Base-by-base conservation (phyloP, 2,329 filamentous ascomycete species). In the Ceratocystis harringtonii region DNA sequence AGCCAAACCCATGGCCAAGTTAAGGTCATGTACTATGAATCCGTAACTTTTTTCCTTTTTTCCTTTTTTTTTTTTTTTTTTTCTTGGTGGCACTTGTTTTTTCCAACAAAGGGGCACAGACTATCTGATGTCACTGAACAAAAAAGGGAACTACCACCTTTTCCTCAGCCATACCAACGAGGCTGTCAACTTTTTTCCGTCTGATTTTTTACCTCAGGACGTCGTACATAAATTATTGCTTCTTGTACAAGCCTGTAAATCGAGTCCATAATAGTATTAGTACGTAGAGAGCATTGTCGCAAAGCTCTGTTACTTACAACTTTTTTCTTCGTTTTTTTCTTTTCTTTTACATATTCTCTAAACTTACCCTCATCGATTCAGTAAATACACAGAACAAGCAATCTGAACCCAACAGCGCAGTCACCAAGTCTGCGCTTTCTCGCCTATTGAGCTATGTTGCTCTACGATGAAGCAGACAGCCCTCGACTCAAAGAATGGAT, bases 401-500 rank as follows among this genome's bases (percentile, higher is more conserved):
- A 50, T 50, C 48, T 8, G 48, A 50, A 25, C 48, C 19, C 17
- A 57, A 57, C 25, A 15, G 30, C 52, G 52, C 12, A 41, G 4
- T 3, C 8, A 57, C 19, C 7, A 25, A 30, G 28, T 17, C 52
- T 36, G n/a, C 25, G 63, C 65, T 68, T 76, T 70, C 25, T 57
- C 15, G 2, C 25, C 52, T 30, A 7, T 28, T 32, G 52, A 57
- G 52, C 52, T 15, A 57, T 57, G 65, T 87, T 86, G 84, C 72
- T 87, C 70, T 86, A 87, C 71, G 74, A 80, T 57, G 84, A 86
- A 71, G 79, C 81, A 70, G 82, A 88, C 74, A 78, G 80, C 74
- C 76, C 81, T 65, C 76, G 81, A 68, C 79, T 94, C 65, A 91
- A 90, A 78, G 79, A 81, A 67, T 92, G 88, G 88, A 84, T 92